Conservation (phyloP, 2,329 filamentous ascomycete genomes). For the Penicillium palitans region DNA sequence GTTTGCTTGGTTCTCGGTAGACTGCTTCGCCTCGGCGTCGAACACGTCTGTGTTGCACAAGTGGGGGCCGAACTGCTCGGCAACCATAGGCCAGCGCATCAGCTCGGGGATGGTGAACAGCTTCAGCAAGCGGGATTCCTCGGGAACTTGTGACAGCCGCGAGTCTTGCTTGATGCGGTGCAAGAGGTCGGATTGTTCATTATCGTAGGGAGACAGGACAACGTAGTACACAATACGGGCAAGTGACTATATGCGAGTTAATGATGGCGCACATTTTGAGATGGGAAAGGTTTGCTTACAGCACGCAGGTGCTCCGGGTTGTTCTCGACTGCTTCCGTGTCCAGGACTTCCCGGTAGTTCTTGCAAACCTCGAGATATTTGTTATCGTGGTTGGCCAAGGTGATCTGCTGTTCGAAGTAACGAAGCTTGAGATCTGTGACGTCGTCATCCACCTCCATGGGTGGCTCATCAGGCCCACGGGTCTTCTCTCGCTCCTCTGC, state of each 20-base stretch:
- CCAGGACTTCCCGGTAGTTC: slow-evolving; percentile 93
- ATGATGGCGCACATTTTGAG: background rate
- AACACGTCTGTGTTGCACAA: slow-evolving; percentile 90
- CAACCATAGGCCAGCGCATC: slow-evolving; percentile 96
- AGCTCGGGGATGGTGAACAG: slow-evolving; percentile 94
- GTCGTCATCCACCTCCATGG: slow-evolving; percentile 77
- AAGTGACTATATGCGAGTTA: slow-evolving; percentile 61
- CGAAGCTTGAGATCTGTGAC: slow-evolving; percentile 93
- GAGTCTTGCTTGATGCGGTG: slow-evolving; percentile 87
- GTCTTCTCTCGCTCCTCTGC: slow-evolving; percentile 74
- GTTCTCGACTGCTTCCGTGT: slow-evolving; percentile 92
- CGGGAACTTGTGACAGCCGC: slow-evolving; percentile 73
- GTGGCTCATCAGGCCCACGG: slow-evolving; percentile 72
- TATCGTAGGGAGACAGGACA: slow-evolving; percentile 94
- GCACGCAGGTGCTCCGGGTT: slow-evolving; percentile 82
- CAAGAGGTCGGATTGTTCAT: slow-evolving; percentile 95
- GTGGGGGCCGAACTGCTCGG: slow-evolving; percentile 83
- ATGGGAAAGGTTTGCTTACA: slow-evolving; percentile 54
- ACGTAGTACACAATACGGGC: slow-evolving; percentile 97
- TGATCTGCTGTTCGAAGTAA: slow-evolving; percentile 97
- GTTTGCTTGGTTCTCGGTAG: slow-evolving; percentile 75
- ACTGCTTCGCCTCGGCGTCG: slow-evolving; percentile 61
- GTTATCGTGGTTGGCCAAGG: slow-evolving; percentile 90
- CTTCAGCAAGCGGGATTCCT: slow-evolving; percentile 84
- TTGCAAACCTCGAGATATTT: slow-evolving; percentile 98